These are phyloP conservation scores for Orbilia javanica DNA, from an alignment of 2,329 filamentous ascomycete species.

Conservation along the genomic window DNA sequence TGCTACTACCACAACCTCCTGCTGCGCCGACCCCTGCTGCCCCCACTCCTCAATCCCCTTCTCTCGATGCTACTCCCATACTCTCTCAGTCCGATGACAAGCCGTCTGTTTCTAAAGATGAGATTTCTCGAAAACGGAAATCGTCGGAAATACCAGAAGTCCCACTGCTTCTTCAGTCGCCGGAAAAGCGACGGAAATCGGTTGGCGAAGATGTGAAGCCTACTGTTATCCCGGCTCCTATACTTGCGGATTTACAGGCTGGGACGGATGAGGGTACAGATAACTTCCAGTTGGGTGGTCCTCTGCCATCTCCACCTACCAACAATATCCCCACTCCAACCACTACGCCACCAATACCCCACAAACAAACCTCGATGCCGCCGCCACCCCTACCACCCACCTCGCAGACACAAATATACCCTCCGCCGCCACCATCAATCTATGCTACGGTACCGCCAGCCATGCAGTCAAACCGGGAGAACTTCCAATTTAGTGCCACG, in stretches of 20 bases:
- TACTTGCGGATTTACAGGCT: background rate
- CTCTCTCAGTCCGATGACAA: background rate
- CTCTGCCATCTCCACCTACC: background rate
- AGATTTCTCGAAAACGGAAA: constrained; percentile 30
- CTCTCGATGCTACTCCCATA: background rate
- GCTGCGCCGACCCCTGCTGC: background rate
- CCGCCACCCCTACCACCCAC: background rate
- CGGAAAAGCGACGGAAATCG: constrained; percentile 17
- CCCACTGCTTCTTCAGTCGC: background rate
- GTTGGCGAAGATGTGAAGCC: background rate
- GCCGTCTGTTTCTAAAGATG: background rate
- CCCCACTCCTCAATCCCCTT: constrained; percentile 1
- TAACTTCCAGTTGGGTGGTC: constrained; percentile 1
- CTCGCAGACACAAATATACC: background rate
- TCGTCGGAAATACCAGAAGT: background rate
- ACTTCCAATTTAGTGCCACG: constrained; percentile 44
- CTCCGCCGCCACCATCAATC: background rate
- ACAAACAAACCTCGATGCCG: constrained; percentile 15
- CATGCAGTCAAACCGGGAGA: constrained; percentile 10
- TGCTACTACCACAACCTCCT: background rate
- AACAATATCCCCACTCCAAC: background rate
- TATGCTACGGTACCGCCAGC: background rate
- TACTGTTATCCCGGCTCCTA: background rate
- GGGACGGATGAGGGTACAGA: background rate
- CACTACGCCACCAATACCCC: background rate